A percentile compares a stretch with the other conserved stretches of the same genome.
Conservation (phyloP, 495 filamentous ascomycete genomes). For the Parmelia sp. region DNA sequence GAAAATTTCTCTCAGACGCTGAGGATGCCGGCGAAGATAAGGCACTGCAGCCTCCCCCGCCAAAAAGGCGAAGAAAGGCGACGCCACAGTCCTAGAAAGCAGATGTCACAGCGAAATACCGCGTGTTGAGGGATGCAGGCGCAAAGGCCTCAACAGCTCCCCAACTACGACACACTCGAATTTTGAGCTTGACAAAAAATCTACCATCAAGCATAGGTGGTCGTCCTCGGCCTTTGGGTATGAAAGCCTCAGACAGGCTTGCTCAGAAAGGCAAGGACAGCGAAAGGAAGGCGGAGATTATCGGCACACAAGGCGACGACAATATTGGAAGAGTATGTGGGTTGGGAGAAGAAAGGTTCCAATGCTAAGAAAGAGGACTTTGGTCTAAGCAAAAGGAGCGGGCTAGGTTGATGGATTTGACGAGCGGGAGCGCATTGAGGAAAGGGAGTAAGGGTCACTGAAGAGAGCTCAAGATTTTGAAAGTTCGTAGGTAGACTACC, state of each 20-base stretch:
- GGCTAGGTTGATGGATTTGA: slow-evolving; percentile 9
- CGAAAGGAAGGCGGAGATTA: slow-evolving; percentile 17
- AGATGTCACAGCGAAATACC: not conserved
- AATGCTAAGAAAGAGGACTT: slow-evolving; percentile 30
- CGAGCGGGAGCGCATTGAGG: slow-evolving; percentile 10
- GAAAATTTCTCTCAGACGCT: not conserved
- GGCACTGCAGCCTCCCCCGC: slow-evolving; percentile 2
- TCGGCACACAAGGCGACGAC: slow-evolving; percentile 5
- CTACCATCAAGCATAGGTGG: slow-evolving; percentile 24
- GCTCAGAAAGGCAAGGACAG: slow-evolving; percentile 1
- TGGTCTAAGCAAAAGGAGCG: slow-evolving; percentile 9
- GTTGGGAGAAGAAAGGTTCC: slow-evolving; percentile 32
- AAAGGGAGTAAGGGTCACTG: slow-evolving; percentile 17
- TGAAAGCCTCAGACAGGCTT: slow-evolving; percentile 13
- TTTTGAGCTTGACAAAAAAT: slow-evolving; percentile 31
- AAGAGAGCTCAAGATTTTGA: too few species aligned
- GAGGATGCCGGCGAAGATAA: slow-evolving; percentile 4
- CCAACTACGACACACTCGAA: slow-evolving; percentile 33
- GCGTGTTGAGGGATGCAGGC: not conserved
- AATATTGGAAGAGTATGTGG: slow-evolving; percentile 24
- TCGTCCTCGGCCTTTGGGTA: slow-evolving; percentile 17
- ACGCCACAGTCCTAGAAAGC: not conserved
- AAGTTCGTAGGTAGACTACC: too few species aligned
- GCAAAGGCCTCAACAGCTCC: slow-evolving; percentile 21
- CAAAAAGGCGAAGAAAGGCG: slow-evolving; percentile 15